Conservation (phyloP, 306 rosid genomes). For the Trichosanthes cucumerina region DNA sequence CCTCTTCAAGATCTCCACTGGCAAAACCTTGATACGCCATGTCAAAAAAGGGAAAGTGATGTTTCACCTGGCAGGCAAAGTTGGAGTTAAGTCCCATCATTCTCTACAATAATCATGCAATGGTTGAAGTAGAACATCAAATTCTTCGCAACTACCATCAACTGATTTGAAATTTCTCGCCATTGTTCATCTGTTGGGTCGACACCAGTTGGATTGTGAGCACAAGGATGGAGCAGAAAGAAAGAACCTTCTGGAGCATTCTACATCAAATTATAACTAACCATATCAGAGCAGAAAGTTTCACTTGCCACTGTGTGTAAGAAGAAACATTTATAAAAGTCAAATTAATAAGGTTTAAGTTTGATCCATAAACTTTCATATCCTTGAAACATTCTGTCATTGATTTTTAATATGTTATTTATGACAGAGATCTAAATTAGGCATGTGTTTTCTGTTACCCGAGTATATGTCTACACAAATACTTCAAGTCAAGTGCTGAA, state of each 20-base stretch:
- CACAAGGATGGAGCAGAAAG: slow-evolving; percentile 34
- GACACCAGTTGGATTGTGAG: slow-evolving; percentile 35
- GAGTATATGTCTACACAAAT: not conserved
- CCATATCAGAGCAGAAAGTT: not conserved
- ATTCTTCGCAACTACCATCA: slow-evolving; percentile 16
- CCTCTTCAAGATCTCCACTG: slow-evolving; percentile 30
- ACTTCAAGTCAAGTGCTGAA: not conserved
- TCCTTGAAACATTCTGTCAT: not conserved
- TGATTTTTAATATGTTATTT: not conserved
- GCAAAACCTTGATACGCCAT: slow-evolving; percentile 39
- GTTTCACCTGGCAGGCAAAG: slow-evolving; percentile 17
- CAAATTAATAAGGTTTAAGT: not conserved
- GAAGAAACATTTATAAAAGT: not conserved
- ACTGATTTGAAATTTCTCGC: slow-evolving; percentile 24
- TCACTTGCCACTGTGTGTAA: not conserved
- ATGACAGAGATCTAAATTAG: not conserved
- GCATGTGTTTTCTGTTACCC: not conserved
- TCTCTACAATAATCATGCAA: not conserved
- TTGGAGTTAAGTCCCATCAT: not conserved
- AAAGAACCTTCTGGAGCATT: slow-evolving; percentile 23
- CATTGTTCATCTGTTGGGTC: slow-evolving; percentile 31
- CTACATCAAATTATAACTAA: slow-evolving; percentile 7
- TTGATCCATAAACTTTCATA: not conserved
- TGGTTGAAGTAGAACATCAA: not conserved
- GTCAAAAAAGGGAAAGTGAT: slow-evolving; percentile 34